Base-by-base conservation (phyloP, 2,329 filamentous ascomycete genomes). In the Botrytis tulipae region DNA sequence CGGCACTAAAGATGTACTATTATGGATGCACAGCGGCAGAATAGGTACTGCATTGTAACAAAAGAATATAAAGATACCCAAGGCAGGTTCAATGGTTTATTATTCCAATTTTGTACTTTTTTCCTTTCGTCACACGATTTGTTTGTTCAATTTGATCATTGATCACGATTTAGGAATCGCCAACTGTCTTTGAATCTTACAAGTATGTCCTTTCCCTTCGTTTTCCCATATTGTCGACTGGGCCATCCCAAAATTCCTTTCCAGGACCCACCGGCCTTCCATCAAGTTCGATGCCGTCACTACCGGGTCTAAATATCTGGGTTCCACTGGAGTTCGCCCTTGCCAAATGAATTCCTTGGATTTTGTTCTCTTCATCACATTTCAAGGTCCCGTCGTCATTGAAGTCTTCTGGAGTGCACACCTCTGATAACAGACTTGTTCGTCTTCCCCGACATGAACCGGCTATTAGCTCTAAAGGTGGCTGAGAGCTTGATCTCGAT, bases 311-410 rank as follows among this genome's bases (percentile, higher is more conserved):
- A 66, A 80, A 80, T 42, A 81, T 72, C 60, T 80, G 79, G 16
- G 78, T 80, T 48, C 79, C 79, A 74, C 75, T 80, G 10, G 76
- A 79, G 63, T 78, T 81, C 25, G 73, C 75, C 66, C 79, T 76
- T 44, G 60, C 68, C 18, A 80, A 40, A 40, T 69, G 75, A 44
- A 67, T 74, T 10, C 44, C 61, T 20, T 59, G 12, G 22, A 16
- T 35, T 42, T 67, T 20, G 32, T 40, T 35, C 32, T 59, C 44
- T 44, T 42, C 40, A 48, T 44, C 22, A 29, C 59, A 10, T 42
- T 65, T 51, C 29, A 71, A 71, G 32, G 37, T 69, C 3, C 66
- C 66, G 18, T 69, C n/a, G 5, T 69, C n/a, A 3, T 57, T 69
- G n/a, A 69, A 69, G 48, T 69, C 60, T 37, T 44, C 37, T 22